Evolutionary conservation across 305 asterid genomes (phyloP).

Genomic region (Solanum hybrid): DNA sequence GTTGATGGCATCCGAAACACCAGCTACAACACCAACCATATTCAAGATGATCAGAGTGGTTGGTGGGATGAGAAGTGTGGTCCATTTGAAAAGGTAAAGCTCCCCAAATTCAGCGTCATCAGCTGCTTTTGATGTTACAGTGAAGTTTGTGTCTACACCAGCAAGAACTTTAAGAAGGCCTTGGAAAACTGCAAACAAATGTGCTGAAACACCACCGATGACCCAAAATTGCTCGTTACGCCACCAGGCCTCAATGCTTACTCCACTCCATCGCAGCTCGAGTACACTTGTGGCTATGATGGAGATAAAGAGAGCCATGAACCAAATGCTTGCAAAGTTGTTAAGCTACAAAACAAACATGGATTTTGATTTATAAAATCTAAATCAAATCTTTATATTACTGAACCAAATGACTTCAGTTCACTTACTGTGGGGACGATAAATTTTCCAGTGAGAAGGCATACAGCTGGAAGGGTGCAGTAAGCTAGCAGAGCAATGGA

Average conservation of each 20-base stretch:
- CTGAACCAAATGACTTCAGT: background rate
- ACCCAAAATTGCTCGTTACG: constrained; percentile 87
- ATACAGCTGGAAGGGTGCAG: constrained; percentile 75
- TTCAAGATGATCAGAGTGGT: constrained; percentile 64
- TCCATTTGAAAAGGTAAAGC: constrained; percentile 85
- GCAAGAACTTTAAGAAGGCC: constrained; percentile 71
- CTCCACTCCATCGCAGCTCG: constrained; percentile 77
- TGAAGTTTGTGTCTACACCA: constrained; percentile 70
- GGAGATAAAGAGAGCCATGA: constrained; percentile 68
- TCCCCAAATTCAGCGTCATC: constrained; percentile 70
- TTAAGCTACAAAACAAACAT: constrained; percentile 40
- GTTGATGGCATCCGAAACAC: constrained; percentile 67
- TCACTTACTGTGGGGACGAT: constrained; percentile 68
- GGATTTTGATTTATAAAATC: background rate
- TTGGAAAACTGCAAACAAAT: constrained; percentile 68
- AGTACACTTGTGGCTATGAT: constrained; percentile 60
- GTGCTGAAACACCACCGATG: constrained; percentile 72
- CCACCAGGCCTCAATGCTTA: constrained; percentile 90
- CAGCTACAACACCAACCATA: constrained; percentile 83
- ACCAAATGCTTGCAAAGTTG: constrained; percentile 67
- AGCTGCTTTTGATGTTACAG: constrained; percentile 67
- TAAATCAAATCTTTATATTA: background rate
- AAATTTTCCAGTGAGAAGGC: constrained; percentile 79
- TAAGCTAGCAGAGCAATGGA: constrained; percentile 71
- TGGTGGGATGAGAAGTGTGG: constrained; percentile 83